Base-by-base conservation (phyloP, 1,284 basidiomycete genomes). In the Golubevia pallescens region DNA sequence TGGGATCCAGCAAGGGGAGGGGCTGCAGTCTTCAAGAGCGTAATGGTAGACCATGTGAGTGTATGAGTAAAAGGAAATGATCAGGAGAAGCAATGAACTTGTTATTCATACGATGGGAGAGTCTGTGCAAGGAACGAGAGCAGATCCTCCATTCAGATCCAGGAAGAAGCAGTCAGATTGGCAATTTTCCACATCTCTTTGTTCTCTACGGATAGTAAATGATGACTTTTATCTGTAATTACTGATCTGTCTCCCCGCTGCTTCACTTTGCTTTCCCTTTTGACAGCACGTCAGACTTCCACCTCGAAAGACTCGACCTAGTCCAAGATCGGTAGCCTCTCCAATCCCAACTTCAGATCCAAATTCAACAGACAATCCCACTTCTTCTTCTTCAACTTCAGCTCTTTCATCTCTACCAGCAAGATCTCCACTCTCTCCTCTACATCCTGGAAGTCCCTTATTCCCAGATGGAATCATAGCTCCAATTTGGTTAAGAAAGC, bases 401-500 rank as follows among this genome's bases (percentile, higher is more conserved):
- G 76, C 59, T 13, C 73, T 68, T 62, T 73, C 63, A 21, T 63
- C 59, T 57, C 75, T 72, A 60, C 81, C 61, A 60, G 69, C 70
- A 60, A 93, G 94, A 85, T 97, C 95, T 0, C 94, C 94, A 0
- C 88, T 98, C 6, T 97, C 93, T 0, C 96, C 96, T 0, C 87
- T 97, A 24, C 93, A 93, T 0, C 91, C 92, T 0, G 89, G 91
- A 1, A 95, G 94, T 0, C 95, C 96, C 0, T 88, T 97, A 14
- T 90, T 93, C 84, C 96, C 96, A 0, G 96, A 99, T 84, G 96
- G 96, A 0, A 87, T 99, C 58, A 93, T 99, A 65, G 94, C 95
- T 1, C 96, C 95, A 0, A 93, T 98, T 76, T 99, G 96, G 96
- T 91, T 97, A 16, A 89, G 95, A 57, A 99, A 97, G 86, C 95